These are phyloP conservation scores for Septoria petroselini DNA, from an alignment of 2,329 filamentous ascomycete species.

Conservation along the genomic window DNA sequence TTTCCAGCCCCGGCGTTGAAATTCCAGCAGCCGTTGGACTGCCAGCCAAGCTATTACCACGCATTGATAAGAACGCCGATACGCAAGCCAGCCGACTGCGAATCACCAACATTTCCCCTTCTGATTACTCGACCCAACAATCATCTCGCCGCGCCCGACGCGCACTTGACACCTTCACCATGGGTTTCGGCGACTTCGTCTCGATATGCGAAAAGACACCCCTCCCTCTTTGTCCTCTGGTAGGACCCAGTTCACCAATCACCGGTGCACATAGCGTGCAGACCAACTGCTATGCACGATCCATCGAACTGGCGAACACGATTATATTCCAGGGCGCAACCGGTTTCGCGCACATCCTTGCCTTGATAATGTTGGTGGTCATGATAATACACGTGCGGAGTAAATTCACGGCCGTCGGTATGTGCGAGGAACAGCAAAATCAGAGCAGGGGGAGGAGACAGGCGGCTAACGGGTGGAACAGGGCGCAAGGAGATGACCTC, in stretches of 20 bases:
- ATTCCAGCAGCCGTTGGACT: conserved; percentile 8
- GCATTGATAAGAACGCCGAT: conserved; percentile 6
- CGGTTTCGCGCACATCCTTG: conserved; percentile 86
- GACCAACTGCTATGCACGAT: conserved; percentile 86
- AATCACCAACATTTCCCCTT: conserved; percentile 11
- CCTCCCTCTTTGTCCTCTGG: conserved; percentile 79
- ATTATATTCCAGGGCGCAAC: conserved; percentile 95
- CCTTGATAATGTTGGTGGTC: conserved; percentile 86
- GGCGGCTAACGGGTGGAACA: conserved; percentile 34
- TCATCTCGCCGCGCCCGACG: conserved; percentile 2
- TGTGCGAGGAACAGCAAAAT: conserved; percentile 38
- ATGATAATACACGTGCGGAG: conserved; percentile 97
- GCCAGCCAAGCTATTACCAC: conserved; percentile 8
- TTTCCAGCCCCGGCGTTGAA: conserved; percentile 9
- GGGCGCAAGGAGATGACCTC: conserved; percentile 71
- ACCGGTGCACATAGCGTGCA: conserved; percentile 68
- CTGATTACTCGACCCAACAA: conserved; percentile 4
- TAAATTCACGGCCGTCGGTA: conserved; percentile 97
- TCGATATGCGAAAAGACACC: conserved; percentile 80
- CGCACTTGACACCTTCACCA: conserved; percentile 46
- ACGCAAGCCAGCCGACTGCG: conserved; percentile 6
- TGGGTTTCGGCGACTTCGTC: conserved; percentile 90
- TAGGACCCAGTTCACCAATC: conserved; percentile 71
- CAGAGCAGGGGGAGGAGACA: conserved; percentile 1
- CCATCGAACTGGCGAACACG: conserved; percentile 94